Percentiles rank a stretch among this genome's conserved stretches.
Evolutionary conservation across 2,329 filamentous ascomycete genomes (phyloP).

Genomic region (Xylaria sp.): DNA sequence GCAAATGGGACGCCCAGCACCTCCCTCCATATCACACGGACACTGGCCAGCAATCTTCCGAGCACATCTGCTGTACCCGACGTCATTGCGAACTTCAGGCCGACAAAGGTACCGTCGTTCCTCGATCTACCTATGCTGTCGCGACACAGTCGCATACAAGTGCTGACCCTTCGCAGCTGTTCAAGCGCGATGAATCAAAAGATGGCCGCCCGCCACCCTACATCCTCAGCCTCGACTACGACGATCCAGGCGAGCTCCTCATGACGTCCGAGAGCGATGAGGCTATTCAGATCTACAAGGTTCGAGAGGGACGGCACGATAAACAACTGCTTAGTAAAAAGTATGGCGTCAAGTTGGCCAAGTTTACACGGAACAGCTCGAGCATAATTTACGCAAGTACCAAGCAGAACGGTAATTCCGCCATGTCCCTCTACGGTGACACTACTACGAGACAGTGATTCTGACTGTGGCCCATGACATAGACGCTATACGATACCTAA

Average conservation of each 20-base stretch:
- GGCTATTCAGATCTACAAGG: conserved; percentile 93
- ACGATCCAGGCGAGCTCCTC: conserved; percentile 90
- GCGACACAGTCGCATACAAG: background rate
- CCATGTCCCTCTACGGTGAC: background rate
- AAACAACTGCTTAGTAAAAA: conserved; percentile 95
- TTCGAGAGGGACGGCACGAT: conserved; percentile 85
- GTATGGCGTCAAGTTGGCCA: conserved; percentile 91
- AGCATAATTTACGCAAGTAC: conserved; percentile 96
- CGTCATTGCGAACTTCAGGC: conserved; percentile 77
- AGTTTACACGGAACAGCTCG: conserved; percentile 89
- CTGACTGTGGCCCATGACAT: background rate
- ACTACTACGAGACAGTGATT: background rate
- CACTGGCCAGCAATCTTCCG: conserved; percentile 48
- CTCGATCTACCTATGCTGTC: background rate
- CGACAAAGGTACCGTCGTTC: conserved; percentile 68
- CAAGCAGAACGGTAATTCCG: conserved; percentile 77
- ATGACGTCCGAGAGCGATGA: conserved; percentile 94
- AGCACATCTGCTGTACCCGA: conserved; percentile 74
- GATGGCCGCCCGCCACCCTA: conserved; percentile 61
- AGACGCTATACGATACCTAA: conserved; percentile 86
- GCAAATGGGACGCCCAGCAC: conserved; percentile 46
- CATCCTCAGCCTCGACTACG: conserved; percentile 92
- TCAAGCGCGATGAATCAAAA: conserved; percentile 62
- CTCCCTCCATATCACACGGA: conserved; percentile 58
- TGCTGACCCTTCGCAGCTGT: conserved; percentile 53